Percentiles rank a stretch among this genome's conserved stretches.
phyloP scores from a whole-genome alignment of 1,284 basidiomycete species.

The Amylostereum areolatum region DNA sequence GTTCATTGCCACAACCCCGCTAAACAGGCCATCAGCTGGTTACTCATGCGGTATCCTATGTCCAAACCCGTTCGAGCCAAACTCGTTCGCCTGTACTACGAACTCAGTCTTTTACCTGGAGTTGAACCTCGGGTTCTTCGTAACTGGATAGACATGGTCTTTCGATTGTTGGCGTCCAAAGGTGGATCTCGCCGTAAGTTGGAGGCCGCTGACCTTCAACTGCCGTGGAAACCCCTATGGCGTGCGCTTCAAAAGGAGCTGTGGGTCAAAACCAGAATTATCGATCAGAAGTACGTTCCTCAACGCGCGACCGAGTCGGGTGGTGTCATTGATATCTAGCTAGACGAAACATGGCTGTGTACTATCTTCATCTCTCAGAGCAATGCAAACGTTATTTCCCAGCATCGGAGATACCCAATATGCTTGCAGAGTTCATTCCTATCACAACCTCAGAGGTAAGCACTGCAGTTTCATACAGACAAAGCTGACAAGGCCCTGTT shows the following conservation, averaged over 20 bases:
- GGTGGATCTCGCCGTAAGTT: constrained; percentile 57
- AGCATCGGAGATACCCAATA: constrained; percentile 57
- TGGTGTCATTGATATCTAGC: constrained; percentile 9
- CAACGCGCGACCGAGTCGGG: constrained; percentile 4
- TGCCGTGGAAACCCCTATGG: constrained; percentile 76
- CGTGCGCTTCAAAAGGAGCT: constrained; percentile 64
- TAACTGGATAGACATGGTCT: constrained; percentile 69
- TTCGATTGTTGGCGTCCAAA: constrained; percentile 63
- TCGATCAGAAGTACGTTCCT: constrained; percentile 38
- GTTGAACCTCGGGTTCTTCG: constrained; percentile 68
- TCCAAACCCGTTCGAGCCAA: constrained; percentile 67
- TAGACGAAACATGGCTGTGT: constrained; percentile 63
- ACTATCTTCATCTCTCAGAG: constrained; percentile 68
- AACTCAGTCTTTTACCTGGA: constrained; percentile 69
- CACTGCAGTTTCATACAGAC: constrained; percentile 4
- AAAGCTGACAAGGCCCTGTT: background rate
- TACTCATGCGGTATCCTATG: constrained; percentile 79
- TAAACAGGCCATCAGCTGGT: constrained; percentile 49
- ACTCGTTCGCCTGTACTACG: constrained; percentile 78
- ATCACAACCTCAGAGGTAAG: constrained; percentile 58
- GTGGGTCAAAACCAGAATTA: constrained; percentile 61
- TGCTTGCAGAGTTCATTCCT: constrained; percentile 71
- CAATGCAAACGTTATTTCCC: constrained; percentile 68
- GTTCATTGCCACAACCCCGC: no score
- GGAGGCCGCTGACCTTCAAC: constrained; percentile 61